These are phyloP conservation scores for Chlamydomonas sphaeroides DNA, from an alignment of 139 green algal species.

Conservation along the genomic window DNA sequence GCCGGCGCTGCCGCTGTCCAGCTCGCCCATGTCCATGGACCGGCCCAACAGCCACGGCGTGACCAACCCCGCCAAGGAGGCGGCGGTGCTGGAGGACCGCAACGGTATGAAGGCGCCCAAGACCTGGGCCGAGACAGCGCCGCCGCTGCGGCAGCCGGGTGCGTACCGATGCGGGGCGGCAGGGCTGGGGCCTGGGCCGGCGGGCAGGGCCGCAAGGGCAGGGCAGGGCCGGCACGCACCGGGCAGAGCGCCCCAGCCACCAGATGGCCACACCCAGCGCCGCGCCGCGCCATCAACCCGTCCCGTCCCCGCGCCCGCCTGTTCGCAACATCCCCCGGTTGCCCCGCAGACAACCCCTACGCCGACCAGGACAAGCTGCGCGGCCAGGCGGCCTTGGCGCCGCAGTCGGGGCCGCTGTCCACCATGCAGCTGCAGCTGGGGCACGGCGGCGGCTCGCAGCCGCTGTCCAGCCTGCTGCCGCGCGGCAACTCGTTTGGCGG, in stretches of 20 bases:
- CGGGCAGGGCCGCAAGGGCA: not conserved
- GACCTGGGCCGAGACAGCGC: conserved; percentile 42
- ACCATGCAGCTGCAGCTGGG: conserved; percentile 20
- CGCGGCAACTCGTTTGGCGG: conserved; percentile 23
- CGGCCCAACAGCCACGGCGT: conserved; percentile 39
- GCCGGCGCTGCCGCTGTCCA: conserved; percentile 34
- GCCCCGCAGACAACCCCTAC: conserved; percentile 5
- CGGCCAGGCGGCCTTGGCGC: not conserved
- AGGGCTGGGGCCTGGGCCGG: not conserved
- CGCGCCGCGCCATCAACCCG: too few species aligned
- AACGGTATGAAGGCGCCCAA: conserved; percentile 43
- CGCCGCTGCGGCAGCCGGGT: conserved; percentile 34
- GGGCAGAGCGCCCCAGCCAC: too few species aligned
- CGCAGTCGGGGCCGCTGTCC: not conserved
- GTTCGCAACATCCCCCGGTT: too few species aligned
- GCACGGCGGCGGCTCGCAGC: not conserved
- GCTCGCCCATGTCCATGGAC: conserved; percentile 33
- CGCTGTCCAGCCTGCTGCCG: conserved; percentile 19
- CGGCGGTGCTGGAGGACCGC: conserved; percentile 41
- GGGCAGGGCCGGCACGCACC: too few species aligned
- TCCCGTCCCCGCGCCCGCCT: too few species aligned
- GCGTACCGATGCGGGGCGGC: not conserved
- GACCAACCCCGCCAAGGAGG: conserved; percentile 20
- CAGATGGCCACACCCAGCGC: too few species aligned
- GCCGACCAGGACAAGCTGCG: conserved; percentile 8